These are phyloP conservation scores for Herpetomonas tarakana DNA, from an alignment of 208 protist species.

Conservation along the genomic window DNA sequence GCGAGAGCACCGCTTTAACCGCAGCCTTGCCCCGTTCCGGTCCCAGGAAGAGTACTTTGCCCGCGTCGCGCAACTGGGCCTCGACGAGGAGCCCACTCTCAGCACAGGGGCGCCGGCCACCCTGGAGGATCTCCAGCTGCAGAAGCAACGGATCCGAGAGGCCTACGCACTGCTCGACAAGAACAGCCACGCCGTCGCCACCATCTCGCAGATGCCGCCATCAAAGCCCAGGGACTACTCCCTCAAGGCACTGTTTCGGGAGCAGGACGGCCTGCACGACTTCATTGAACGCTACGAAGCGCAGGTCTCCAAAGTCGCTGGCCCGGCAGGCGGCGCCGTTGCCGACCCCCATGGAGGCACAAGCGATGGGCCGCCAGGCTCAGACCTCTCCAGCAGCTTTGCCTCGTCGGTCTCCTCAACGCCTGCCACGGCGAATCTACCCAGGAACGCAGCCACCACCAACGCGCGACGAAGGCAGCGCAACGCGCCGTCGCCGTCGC, in stretches of 20 bases:
- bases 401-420: not conserved
- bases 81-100: slow-evolving; percentile 34
- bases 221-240: slow-evolving; percentile 28
- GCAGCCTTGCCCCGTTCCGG: slow-evolving; percentile 24
- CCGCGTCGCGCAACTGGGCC: slow-evolving; percentile 22
- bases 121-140: slow-evolving; percentile 20
- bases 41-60: slow-evolving; percentile 33
- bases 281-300: slow-evolving; percentile 32
- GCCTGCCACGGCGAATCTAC: not conserved
- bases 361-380: not conserved
- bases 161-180: slow-evolving; percentile 44
- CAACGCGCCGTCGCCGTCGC: not conserved
- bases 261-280: slow-evolving; percentile 28
- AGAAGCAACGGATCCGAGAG: slow-evolving; percentile 26
- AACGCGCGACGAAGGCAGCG: too few species aligned
- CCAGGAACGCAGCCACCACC: too few species aligned
- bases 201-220: slow-evolving; percentile 30
- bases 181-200: slow-evolving; percentile 27
- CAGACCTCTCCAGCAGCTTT: not conserved
- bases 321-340: not conserved
- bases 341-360: not conserved
- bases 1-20: slow-evolving; percentile 20
- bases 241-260: slow-evolving; percentile 23
- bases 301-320: slow-evolving; percentile 17
- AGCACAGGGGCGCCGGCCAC: slow-evolving; percentile 2